Conservation (phyloP, 1,284 basidiomycete genomes). For the Apiotrichum gamsii region DNA sequence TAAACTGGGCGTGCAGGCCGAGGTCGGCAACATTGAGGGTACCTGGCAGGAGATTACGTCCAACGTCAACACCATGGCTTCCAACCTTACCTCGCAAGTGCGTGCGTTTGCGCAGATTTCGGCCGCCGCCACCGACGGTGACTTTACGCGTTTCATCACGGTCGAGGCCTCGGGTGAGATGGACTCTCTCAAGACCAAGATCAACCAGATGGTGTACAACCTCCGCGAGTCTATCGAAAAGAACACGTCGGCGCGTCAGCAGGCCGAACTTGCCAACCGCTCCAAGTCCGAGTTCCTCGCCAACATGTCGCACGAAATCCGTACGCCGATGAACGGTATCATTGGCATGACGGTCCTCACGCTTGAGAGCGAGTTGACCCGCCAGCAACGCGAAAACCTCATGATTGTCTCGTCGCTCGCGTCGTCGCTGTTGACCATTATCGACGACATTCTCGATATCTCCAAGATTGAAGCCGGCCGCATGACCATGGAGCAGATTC, state of each 20-base stretch:
- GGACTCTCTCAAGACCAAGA: slow-evolving; percentile 97
- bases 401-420: slow-evolving; percentile 93
- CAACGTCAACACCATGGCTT: slow-evolving; percentile 86
- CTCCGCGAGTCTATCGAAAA: slow-evolving; percentile 96
- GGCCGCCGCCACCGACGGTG: slow-evolving; percentile 96
- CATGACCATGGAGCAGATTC: slow-evolving; percentile 99
- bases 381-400: slow-evolving; percentile 92
- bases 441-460: slow-evolving; percentile 96
- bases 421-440: slow-evolving; percentile 87
- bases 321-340: slow-evolving; percentile 98
- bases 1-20: slow-evolving; percentile 93
- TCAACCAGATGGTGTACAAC: slow-evolving; percentile 91
- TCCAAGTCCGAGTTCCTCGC: slow-evolving; percentile 97
- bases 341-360: slow-evolving; percentile 84
- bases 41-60: slow-evolving; percentile 99
- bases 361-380: slow-evolving; percentile 71
- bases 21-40: slow-evolving; percentile 93
- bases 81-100: slow-evolving; percentile 95
- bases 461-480: slow-evolving; percentile 98
- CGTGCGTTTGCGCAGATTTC: slow-evolving; percentile 98
- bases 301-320: slow-evolving; percentile 96
- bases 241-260: slow-evolving; percentile 96
- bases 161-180: slow-evolving; percentile 98
- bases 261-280: slow-evolving; percentile 91
- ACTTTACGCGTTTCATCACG: slow-evolving; percentile 98